Evolutionary conservation across 2,329 filamentous ascomycete species (phyloP).

Genomic region (Periconia sp.): DNA sequence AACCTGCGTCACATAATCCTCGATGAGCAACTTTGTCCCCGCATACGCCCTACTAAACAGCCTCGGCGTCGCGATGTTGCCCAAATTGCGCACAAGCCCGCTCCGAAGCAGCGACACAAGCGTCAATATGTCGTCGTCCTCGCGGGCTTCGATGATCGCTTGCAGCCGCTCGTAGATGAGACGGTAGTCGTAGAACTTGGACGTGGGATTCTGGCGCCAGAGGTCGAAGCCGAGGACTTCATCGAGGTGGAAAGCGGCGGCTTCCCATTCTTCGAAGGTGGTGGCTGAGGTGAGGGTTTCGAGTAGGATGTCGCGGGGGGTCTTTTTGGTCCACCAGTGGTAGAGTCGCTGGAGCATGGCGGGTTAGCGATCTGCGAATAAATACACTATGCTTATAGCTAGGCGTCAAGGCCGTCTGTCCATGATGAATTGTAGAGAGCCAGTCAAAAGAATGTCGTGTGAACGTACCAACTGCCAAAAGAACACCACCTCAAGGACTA

Average conservation of each 20-base stretch:
- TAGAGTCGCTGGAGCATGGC: conserved; percentile 65
- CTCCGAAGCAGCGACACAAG: conserved; percentile 82
- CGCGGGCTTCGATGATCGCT: conserved; percentile 71
- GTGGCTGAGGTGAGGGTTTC: conserved; percentile 69
- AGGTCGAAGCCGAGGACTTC: conserved; percentile 79
- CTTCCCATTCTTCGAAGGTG: conserved; percentile 85
- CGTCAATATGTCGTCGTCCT: conserved; percentile 73
- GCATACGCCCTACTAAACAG: conserved; percentile 86
- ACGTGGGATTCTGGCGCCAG: conserved; percentile 83
- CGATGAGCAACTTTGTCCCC: conserved; percentile 88
- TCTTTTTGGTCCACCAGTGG: conserved; percentile 70
- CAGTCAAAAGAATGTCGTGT: background rate
- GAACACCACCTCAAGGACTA: conserved; percentile 45
- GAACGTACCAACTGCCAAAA: conserved; percentile 49
- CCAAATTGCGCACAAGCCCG: conserved; percentile 80
- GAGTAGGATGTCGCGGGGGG: conserved; percentile 68
- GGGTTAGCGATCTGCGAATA: conserved; percentile 12
- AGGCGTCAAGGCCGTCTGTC: background rate
- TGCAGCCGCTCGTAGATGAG: conserved; percentile 80
- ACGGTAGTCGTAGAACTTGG: conserved; percentile 83
- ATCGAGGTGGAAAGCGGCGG: conserved; percentile 82
- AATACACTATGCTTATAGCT: background rate
- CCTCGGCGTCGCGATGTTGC: conserved; percentile 82
- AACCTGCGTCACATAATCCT: conserved; percentile 86
- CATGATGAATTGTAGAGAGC: background rate